A percentile compares a stretch with the other conserved stretches of the same genome.
Conservation (phyloP, 164 flowering plant species). For the Aristolochia californica region DNA sequence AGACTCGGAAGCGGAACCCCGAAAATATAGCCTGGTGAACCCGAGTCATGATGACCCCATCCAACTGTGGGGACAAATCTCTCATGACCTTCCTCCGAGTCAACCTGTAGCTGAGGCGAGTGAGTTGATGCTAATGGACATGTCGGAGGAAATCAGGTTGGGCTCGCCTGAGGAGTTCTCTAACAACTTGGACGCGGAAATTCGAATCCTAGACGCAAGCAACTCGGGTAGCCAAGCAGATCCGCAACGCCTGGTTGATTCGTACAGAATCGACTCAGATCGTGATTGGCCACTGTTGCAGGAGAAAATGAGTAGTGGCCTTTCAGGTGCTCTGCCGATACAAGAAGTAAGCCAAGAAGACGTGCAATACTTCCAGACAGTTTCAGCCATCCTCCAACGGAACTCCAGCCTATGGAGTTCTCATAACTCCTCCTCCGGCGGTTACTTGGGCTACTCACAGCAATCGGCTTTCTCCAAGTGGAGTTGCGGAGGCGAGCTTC, state of each 20-base stretch:
- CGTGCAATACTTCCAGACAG: conserved; percentile 71
- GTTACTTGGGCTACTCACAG: conserved; percentile 19
- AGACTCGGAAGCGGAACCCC: conserved; percentile 36
- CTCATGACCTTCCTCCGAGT: not conserved
- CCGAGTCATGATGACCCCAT: not conserved
- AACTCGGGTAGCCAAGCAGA: conserved; percentile 14
- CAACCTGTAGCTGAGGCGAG: conserved; percentile 31
- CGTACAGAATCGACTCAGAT: conserved; percentile 29
- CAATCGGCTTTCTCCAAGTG: conserved; percentile 58
- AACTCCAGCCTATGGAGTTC: conserved; percentile 37
- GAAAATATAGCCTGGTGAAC: conserved; percentile 3
- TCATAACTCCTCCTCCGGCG: conserved; percentile 14
- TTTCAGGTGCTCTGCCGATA: no score
- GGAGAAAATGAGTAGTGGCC: conserved; percentile 17
- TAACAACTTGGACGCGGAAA: no score
- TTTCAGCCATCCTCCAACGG: conserved; percentile 52
- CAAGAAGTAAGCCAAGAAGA: conserved; percentile 60
- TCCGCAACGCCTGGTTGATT: conserved; percentile 21
- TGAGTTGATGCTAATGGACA: conserved; percentile 71
- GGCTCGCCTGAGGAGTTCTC: conserved; percentile 92
- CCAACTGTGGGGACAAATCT: conserved; percentile 2
- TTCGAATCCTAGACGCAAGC: conserved; percentile 22
- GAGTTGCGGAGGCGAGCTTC: conserved; percentile 28
- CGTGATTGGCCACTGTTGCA: conserved; percentile 32
- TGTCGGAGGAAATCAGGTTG: conserved; percentile 67